phyloP scores from a whole-genome alignment of 2,329 filamentous ascomycete species.

The Colletotrichum navitas region DNA sequence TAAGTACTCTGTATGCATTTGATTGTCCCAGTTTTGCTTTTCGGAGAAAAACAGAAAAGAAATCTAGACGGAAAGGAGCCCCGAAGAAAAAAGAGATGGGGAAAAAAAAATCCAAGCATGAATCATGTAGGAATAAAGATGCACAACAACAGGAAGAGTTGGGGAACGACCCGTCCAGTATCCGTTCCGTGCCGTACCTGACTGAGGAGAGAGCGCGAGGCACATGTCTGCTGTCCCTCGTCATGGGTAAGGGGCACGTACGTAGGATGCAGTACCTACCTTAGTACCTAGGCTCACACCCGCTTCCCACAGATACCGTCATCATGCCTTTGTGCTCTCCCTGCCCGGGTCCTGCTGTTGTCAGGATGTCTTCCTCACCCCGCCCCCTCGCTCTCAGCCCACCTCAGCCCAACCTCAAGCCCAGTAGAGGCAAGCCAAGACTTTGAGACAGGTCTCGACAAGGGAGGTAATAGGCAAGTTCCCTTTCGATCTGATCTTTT shows the following conservation, averaged over 20 bases:
- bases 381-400: not conserved
- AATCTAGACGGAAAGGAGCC: not conserved
- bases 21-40: not conserved
- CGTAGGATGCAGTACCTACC: not conserved
- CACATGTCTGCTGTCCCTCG: conserved; percentile 12
- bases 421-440: conserved; percentile 27
- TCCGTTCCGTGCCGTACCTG: conserved; percentile 21
- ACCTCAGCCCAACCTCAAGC: not conserved
- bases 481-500: conserved; percentile 27
- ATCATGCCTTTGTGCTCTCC: not conserved
- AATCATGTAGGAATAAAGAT: not conserved
- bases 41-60: not conserved
- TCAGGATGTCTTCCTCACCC: not conserved
- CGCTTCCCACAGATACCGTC: not conserved
- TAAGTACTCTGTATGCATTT: no score
- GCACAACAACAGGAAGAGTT: not conserved
- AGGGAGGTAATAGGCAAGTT: conserved; percentile 5
- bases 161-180: not conserved
- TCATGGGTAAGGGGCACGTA: not conserved
- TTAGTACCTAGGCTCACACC: not conserved
- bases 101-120: not conserved
- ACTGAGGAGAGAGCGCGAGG: not conserved
- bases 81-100: no score
- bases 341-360: not conserved
- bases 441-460: conserved; percentile 10